A percentile compares a stretch with the other conserved stretches of the same genome.
phyloP scores from a whole-genome alignment of 78 protist species.

The Trichosphaerium sp. region DNA sequence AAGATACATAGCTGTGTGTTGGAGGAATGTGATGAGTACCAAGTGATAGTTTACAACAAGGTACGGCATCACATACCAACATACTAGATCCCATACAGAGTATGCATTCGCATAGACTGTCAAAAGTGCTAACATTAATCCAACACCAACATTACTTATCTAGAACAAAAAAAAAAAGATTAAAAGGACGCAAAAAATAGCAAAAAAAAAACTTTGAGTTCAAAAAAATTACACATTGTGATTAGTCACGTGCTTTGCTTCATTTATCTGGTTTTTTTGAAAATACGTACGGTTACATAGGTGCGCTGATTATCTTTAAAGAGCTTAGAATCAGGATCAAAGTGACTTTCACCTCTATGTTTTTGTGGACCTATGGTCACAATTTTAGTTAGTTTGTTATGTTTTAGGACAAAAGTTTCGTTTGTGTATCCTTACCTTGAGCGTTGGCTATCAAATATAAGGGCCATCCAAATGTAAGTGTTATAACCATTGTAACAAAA shows the following conservation, averaged over 20 bases:
- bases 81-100: slow-evolving; percentile 4
- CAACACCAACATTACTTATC: slow-evolving; percentile 13
- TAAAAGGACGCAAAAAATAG: too few relatives aligned
- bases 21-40: slow-evolving; percentile 72
- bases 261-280: too few relatives aligned
- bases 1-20: slow-evolving; percentile 66
- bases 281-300: too few relatives aligned
- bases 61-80: slow-evolving; percentile 18
- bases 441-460: not conserved
- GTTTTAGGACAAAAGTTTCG: not conserved
- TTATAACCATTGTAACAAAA: not conserved
- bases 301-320: not conserved
- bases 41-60: slow-evolving; percentile 54
- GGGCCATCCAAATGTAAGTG: not conserved
- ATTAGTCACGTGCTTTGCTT: too few relatives aligned
- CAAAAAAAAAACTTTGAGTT: too few relatives aligned
- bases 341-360: not conserved
- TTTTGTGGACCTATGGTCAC: too few relatives aligned
- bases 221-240: too few relatives aligned
- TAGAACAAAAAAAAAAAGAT: not conserved
- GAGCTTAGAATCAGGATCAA: not conserved
- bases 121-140: not conserved
- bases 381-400: too few relatives aligned
- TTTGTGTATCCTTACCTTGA: not conserved
- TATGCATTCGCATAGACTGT: not conserved